Conservation (phyloP, 345 rosid genomes). For the Citrus reticulata region DNA sequence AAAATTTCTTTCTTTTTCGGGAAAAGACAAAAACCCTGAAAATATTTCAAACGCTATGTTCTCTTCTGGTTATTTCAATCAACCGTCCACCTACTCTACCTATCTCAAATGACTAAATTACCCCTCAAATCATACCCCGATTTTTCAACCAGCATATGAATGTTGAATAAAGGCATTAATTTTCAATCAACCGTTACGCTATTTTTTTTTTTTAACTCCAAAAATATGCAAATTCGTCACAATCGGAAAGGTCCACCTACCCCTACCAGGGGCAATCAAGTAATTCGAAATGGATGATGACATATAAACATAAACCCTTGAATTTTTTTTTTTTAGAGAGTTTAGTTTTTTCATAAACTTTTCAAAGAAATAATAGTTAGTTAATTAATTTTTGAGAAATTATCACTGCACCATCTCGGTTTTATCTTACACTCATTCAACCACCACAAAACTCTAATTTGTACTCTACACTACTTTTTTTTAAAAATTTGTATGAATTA, state of each 20-base stretch:
- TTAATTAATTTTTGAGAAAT: no score
- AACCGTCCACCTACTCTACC: not conserved
- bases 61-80: no score
- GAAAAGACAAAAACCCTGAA: no score
- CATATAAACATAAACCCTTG: not conserved
- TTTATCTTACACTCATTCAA: no score
- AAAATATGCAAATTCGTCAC: not conserved
- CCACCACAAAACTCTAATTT: accelerated
- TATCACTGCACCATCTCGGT: no score
- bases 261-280: not conserved
- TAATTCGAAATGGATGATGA: not conserved
- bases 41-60: no score
- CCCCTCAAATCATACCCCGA: not conserved
- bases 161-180: not conserved
- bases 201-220: not conserved
- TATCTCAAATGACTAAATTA: not conserved
- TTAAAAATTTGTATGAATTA: no score
- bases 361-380: no score
- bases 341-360: no score
- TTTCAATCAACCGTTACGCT: not conserved
- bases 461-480: no score
- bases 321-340: no score
- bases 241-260: not conserved
- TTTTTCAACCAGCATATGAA: not conserved
- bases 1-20: no score